Percentiles rank a stretch among this genome's conserved stretches.
Evolutionary conservation across 331 rosid species (phyloP).

Genomic region (Phaseolus coccineus): DNA sequence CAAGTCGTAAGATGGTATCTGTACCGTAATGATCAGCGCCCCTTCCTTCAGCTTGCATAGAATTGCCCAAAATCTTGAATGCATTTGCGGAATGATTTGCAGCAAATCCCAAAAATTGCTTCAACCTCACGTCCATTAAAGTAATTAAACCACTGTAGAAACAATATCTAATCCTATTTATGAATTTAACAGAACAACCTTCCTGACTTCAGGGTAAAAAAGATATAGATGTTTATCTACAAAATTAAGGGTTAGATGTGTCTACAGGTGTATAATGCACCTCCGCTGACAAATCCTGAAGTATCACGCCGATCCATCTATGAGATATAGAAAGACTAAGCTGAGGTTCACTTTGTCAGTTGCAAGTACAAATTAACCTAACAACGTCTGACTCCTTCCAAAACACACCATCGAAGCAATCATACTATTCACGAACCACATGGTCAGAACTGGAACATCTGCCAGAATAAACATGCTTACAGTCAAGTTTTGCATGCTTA

Average conservation of each 20-base stretch:
- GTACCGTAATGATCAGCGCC: constrained; percentile 53
- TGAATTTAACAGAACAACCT: constrained; percentile 60
- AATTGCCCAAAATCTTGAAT: constrained; percentile 63
- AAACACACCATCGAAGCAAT: constrained; percentile 42
- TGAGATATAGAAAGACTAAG: constrained; percentile 46
- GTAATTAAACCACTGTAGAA: constrained; percentile 43
- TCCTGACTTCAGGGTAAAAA: constrained; percentile 59
- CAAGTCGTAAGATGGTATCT: constrained; percentile 78
- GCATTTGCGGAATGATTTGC: constrained; percentile 68
- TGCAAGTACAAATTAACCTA: constrained; percentile 51
- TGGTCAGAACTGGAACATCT: constrained; percentile 39
- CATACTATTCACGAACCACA: constrained; percentile 63
- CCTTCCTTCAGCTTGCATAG: constrained; percentile 58
- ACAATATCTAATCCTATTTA: constrained; percentile 53
- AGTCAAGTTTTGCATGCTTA: constrained; percentile 25
- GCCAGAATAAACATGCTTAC: constrained; percentile 1
- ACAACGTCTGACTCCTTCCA: constrained; percentile 47
- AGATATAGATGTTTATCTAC: constrained; percentile 54
- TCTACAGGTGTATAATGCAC: constrained; percentile 57
- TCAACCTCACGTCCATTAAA: constrained; percentile 70
- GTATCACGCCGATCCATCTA: constrained; percentile 96
- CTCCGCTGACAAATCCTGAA: constrained; percentile 99
- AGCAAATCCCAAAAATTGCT: constrained; percentile 68
- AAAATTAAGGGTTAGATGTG: constrained; percentile 67
- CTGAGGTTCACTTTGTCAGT: constrained; percentile 50